Conservation (phyloP, 2,329 filamentous ascomycete species). For the Alternaria atra region DNA sequence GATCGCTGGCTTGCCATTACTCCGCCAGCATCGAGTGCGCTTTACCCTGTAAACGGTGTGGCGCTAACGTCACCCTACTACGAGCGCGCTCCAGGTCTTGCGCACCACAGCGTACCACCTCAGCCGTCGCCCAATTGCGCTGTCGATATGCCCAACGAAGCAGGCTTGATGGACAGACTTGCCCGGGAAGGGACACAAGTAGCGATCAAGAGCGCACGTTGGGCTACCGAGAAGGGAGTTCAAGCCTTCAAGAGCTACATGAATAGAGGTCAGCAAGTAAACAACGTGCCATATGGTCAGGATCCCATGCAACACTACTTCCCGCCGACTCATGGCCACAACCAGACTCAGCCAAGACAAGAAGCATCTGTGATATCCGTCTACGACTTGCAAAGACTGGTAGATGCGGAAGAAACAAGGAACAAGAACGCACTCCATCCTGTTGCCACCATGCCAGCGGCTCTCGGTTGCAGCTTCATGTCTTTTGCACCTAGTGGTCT, state of each 20-base stretch:
- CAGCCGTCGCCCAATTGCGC: slow-evolving; percentile 72
- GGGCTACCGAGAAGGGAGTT: slow-evolving; percentile 78
- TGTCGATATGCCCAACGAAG: slow-evolving; percentile 75
- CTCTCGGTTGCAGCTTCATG: slow-evolving; percentile 80
- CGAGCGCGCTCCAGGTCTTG: slow-evolving; percentile 64
- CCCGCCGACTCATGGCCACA: slow-evolving; percentile 78
- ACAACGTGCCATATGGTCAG: slow-evolving; percentile 32
- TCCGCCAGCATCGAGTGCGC: slow-evolving; percentile 75
- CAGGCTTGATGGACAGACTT: slow-evolving; percentile 77
- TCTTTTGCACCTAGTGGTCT: slow-evolving; percentile 80
- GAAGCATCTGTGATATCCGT: slow-evolving; percentile 80
- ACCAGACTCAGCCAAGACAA: slow-evolving; percentile 58
- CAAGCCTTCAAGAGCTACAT: slow-evolving; percentile 85
- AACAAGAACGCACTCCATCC: slow-evolving; percentile 65
- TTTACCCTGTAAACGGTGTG: slow-evolving; percentile 73
- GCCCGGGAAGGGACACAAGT: slow-evolving; percentile 83
- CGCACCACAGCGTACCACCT: slow-evolving; percentile 72
- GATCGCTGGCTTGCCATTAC: slow-evolving; percentile 82
- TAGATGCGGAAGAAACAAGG: slow-evolving; percentile 58
- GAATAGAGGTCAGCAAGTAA: slow-evolving; percentile 59
- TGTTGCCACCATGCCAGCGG: slow-evolving; percentile 74
- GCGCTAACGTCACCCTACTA: slow-evolving; percentile 61
- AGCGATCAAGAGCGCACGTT: slow-evolving; percentile 76
- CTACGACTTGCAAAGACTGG: slow-evolving; percentile 71
- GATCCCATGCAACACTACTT: slow-evolving; percentile 65